phyloP scores from a whole-genome alignment of 2,329 filamentous ascomycete species.

The Sphaerulina musiva region DNA sequence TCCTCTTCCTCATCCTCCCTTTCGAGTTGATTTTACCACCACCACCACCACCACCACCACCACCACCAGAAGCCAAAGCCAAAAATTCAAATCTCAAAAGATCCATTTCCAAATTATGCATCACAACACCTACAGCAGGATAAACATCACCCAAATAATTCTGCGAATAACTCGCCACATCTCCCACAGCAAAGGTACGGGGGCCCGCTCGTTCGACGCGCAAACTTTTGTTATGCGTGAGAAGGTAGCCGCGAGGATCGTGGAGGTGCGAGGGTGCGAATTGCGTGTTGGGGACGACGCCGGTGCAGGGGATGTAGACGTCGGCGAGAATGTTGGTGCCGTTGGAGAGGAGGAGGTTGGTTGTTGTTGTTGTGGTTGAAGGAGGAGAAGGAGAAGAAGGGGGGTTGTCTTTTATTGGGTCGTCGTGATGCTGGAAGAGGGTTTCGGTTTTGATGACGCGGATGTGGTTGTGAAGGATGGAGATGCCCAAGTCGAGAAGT shows the following conservation, averaged over 20 bases:
- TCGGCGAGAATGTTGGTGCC: conserved; percentile 32
- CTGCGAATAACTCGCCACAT: neutral
- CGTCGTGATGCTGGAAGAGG: neutral
- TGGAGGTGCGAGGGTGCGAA: neutral
- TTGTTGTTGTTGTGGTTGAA: too few species aligned
- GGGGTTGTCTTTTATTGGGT: conserved; percentile 7
- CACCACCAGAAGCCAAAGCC: too few species aligned
- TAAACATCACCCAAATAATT: neutral
- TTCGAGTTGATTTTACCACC: conserved; percentile 9
- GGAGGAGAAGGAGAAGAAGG: conserved; percentile 16
- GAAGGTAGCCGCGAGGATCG: neutral
- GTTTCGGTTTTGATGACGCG: neutral
- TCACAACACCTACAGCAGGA: neutral
- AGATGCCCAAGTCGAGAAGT: conserved; percentile 30
- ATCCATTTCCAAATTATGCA: neutral
- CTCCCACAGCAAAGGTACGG: neutral
- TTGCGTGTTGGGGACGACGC: conserved; percentile 31
- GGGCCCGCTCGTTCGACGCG: neutral
- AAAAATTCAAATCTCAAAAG: neutral
- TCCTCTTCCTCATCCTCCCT: conserved; percentile 19
- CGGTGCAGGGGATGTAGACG: conserved; percentile 35
- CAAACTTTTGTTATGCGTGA: neutral
- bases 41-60: too few species aligned
- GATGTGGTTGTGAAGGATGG: conserved; percentile 23
- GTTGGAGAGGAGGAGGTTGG: conserved; percentile 25